phyloP scores from a whole-genome alignment of 2,329 filamentous ascomycete species.

The Didymosphaeria variabile region DNA sequence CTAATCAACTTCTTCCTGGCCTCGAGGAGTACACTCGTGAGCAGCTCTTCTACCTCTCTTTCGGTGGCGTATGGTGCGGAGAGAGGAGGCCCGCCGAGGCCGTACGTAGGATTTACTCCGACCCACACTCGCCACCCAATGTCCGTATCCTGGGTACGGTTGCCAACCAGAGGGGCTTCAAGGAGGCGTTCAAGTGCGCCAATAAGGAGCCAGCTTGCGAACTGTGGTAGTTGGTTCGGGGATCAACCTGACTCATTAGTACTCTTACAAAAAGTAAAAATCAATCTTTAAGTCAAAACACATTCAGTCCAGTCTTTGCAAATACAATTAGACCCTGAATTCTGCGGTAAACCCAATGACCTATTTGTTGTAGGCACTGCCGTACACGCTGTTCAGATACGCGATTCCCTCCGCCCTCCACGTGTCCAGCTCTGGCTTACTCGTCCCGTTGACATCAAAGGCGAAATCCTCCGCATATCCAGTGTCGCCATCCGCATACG shows the following conservation, averaged over 20 bases:
- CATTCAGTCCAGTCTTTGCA: too few species aligned
- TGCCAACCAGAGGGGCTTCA: slow-evolving; percentile 71
- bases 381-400: not conserved
- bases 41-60: slow-evolving; percentile 73
- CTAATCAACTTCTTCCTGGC: slow-evolving; percentile 63
- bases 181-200: slow-evolving; percentile 70
- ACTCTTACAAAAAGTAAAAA: not conserved
- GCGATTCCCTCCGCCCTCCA: not conserved
- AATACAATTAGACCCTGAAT: too few species aligned
- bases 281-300: not conserved
- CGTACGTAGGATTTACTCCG: slow-evolving; percentile 64
- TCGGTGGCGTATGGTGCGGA: slow-evolving; percentile 70
- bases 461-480: slow-evolving; percentile 1
- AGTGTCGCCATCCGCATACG: not conserved
- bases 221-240: slow-evolving; percentile 63
- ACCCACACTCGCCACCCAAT: slow-evolving; percentile 70
- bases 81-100: slow-evolving; percentile 61
- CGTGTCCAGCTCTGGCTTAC: not conserved
- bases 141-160: slow-evolving; percentile 66
- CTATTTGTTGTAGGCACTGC: not conserved
- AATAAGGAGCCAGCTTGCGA: slow-evolving; percentile 71
- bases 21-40: slow-evolving; percentile 68
- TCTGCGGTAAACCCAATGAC: not conserved
- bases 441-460: not conserved
- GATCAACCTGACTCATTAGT: not conserved